Evolutionary conservation across 805 yeast genomes (phyloP).

Genomic region (Maudiozyma barnettii): DNA sequence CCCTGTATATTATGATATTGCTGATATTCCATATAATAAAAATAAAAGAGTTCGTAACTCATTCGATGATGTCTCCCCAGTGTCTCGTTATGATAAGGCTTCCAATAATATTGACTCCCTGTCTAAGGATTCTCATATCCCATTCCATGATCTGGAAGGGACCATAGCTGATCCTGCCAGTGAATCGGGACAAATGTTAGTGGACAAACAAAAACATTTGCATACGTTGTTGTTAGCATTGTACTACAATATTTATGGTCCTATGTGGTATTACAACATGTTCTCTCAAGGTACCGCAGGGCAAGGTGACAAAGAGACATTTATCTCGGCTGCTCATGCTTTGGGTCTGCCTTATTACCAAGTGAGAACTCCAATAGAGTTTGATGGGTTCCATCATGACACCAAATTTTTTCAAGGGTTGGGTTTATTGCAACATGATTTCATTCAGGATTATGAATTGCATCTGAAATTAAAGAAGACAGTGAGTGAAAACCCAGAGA

Average conservation of each 20-base stretch:
- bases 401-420: slow-evolving; percentile 43
- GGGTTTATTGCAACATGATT: slow-evolving; percentile 71
- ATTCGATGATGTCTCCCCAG: slow-evolving; percentile 30
- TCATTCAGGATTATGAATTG: slow-evolving; percentile 43
- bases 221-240: slow-evolving; percentile 49
- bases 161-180: slow-evolving; percentile 60
- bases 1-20: slow-evolving; percentile 62
- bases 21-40: slow-evolving; percentile 38
- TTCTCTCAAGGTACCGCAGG: slow-evolving; percentile 71
- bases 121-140: slow-evolving; percentile 23
- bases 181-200: slow-evolving; percentile 62
- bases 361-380: slow-evolving; percentile 25
- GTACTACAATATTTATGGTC: slow-evolving; percentile 62
- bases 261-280: slow-evolving; percentile 55
- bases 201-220: slow-evolving; percentile 51
- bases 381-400: slow-evolving; percentile 32
- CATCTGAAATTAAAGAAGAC: slow-evolving; percentile 8
- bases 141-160: slow-evolving; percentile 52
- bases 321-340: slow-evolving; percentile 53
- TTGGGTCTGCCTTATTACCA: slow-evolving; percentile 41
- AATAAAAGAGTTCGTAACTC: slow-evolving; percentile 30
- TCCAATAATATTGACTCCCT: slow-evolving; percentile 5
- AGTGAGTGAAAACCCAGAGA: not conserved
- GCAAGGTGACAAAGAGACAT: slow-evolving; percentile 73
- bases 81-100: slow-evolving; percentile 12